These are phyloP conservation scores for Yamadazyma pseudoaaseri DNA, from an alignment of 1,139 yeast species.

Conservation along the genomic window DNA sequence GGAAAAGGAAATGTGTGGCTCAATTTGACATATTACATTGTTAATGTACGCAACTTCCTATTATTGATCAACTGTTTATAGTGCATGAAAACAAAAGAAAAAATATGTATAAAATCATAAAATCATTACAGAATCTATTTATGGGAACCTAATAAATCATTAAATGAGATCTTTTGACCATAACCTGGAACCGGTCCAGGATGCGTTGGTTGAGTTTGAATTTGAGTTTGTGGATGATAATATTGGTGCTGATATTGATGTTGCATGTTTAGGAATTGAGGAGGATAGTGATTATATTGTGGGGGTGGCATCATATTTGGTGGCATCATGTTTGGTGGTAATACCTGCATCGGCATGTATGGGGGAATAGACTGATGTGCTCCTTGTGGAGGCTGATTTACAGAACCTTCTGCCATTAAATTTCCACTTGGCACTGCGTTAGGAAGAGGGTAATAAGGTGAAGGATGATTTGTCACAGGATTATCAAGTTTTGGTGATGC, in stretches of 20 bases:
- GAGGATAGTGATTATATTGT: not conserved
- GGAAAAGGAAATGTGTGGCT: no score
- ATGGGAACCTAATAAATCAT: slow-evolving; percentile 40
- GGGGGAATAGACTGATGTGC: not conserved
- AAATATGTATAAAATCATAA: not conserved
- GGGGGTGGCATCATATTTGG: not conserved
- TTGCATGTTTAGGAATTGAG: slow-evolving; percentile 1
- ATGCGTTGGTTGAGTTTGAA: slow-evolving; percentile 3
- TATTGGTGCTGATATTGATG: not conserved
- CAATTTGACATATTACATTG: no score
- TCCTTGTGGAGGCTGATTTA: not conserved
- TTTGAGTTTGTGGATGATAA: not conserved
- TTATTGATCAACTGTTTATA: no score
- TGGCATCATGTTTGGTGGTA: not conserved
- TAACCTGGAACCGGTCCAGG: slow-evolving; percentile 18
- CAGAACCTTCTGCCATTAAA: no score
- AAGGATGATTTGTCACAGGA: slow-evolving; percentile 15
- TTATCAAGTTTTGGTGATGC: slow-evolving; percentile 19
- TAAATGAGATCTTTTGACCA: slow-evolving; percentile 43
- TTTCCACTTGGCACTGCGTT: slow-evolving; percentile 1
- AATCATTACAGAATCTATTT: slow-evolving; percentile 14
- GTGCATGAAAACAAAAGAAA: no score
- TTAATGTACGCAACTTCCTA: no score
- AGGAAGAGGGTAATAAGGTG: slow-evolving; percentile 6
- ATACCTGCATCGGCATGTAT: no score